A percentile compares a stretch with the other conserved stretches of the same genome.
phyloP scores from a whole-genome alignment of 192 early-diverging fungal species.

The Linnemannia hyalina region DNA sequence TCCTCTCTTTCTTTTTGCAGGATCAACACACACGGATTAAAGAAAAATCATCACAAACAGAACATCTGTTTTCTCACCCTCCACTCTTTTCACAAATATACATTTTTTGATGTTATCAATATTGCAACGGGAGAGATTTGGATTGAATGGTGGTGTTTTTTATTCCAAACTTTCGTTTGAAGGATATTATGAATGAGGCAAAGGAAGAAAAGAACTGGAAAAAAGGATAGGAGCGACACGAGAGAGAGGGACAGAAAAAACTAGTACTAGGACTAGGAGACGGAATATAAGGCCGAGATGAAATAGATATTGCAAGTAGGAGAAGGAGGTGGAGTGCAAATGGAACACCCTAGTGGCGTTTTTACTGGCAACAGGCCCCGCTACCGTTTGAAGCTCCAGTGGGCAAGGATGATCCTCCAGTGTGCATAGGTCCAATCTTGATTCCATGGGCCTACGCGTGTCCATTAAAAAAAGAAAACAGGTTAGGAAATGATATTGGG shows the following conservation, averaged over 20 bases:
- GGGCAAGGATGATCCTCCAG: constrained; percentile 71
- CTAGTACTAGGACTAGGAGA: neutral
- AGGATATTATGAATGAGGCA: neutral
- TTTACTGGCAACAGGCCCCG: constrained; percentile 58
- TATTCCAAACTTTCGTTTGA: neutral
- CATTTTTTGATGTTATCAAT: neutral
- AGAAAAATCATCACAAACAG: neutral
- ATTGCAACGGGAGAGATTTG: neutral
- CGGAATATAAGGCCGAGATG: constrained; percentile 3
- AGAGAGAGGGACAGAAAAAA: constrained; percentile 8
- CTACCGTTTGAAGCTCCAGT: constrained; percentile 38
- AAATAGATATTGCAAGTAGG: constrained; percentile 16
- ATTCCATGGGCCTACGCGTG: constrained; percentile 62
- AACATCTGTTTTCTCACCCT: neutral
- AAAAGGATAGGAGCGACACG: neutral
- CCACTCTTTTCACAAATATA: neutral
- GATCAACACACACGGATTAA: constrained; percentile 8
- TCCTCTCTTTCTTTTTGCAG: constrained; percentile 1
- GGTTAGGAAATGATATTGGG: too few relatives aligned
- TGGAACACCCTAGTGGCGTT: neutral
- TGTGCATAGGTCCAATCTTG: constrained; percentile 73
- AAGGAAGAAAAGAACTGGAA: neutral
- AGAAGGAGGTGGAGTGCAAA: neutral
- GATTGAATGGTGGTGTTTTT: neutral
- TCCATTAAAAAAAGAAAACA: neutral